These are phyloP conservation scores for Saturnispora halmiae DNA, from an alignment of 805 yeast genomes.

Conservation along the genomic window DNA sequence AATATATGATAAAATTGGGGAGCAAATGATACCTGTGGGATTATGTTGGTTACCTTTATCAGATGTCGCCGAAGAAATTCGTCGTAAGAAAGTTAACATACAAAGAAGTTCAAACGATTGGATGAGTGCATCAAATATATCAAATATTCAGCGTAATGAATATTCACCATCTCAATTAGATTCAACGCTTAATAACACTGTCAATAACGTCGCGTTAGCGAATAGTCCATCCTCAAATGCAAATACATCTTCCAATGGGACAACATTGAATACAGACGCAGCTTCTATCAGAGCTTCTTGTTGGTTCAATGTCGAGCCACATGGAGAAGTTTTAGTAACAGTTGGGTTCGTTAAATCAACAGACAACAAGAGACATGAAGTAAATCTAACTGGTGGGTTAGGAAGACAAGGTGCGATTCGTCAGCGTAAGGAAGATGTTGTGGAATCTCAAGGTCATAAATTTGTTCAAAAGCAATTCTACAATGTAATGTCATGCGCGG, in stretches of 20 bases:
- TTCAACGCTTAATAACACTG: not conserved
- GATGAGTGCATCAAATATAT: conserved; percentile 69
- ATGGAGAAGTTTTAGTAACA: conserved; percentile 77
- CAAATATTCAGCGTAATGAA: conserved; percentile 33
- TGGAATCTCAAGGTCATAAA: conserved; percentile 94
- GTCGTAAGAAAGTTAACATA: conserved; percentile 77
- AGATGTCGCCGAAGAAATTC: conserved; percentile 89
- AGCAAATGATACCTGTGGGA: conserved; percentile 74
- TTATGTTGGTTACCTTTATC: conserved; percentile 83
- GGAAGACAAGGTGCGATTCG: conserved; percentile 98
- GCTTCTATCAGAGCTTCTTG: conserved; percentile 38
- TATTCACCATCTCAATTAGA: not conserved
- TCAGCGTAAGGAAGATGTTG: conserved; percentile 82
- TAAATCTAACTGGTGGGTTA: conserved; percentile 49
- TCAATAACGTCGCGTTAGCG: not conserved
- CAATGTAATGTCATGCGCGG: conserved; percentile 94
- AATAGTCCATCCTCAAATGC: not conserved
- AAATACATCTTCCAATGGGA: not conserved
- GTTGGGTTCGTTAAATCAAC: conserved; percentile 67
- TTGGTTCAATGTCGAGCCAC: conserved; percentile 91
- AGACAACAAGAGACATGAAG: conserved; percentile 35
- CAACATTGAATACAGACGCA: not conserved
- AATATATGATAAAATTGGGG: conserved; percentile 72
- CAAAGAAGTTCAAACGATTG: conserved; percentile 70
- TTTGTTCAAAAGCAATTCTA: conserved; percentile 93